phyloP scores from a whole-genome alignment of 768 basidiomycete genomes.

The Tulasnella sp. region DNA sequence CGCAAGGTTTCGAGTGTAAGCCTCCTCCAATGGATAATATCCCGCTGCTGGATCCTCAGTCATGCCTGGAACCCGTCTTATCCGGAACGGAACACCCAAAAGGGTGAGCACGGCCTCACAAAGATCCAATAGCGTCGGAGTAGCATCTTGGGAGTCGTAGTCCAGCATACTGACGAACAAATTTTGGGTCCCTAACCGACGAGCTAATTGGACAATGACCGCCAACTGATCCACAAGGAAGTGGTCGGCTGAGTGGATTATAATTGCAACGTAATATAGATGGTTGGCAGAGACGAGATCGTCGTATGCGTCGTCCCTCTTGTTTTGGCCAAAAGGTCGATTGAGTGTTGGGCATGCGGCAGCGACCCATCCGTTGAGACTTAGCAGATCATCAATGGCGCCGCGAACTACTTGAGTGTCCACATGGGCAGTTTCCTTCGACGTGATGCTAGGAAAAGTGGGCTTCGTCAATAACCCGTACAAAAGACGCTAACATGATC shows the following conservation, averaged over 20 bases:
- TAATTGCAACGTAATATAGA: conserved; percentile 87
- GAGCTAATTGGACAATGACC: conserved; percentile 90
- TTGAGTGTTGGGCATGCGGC: conserved; percentile 85
- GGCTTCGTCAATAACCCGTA: not conserved
- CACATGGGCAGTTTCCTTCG: conserved; percentile 71
- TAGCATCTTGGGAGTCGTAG: conserved; percentile 90
- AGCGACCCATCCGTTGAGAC: conserved; percentile 96
- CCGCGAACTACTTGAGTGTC: conserved; percentile 82
- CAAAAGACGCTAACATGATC: not conserved
- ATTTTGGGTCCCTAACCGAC: conserved; percentile 75
- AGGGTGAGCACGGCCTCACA: conserved; percentile 92
- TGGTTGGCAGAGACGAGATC: conserved; percentile 73
- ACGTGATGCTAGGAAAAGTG: conserved; percentile 44
- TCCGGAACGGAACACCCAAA: conserved; percentile 85
- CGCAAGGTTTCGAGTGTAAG: conserved; percentile 83
- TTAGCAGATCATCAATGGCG: conserved; percentile 87
- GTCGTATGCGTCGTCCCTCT: conserved; percentile 72
- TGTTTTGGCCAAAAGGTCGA: conserved; percentile 91
- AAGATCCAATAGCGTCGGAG: conserved; percentile 84
- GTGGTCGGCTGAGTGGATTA: conserved; percentile 96
- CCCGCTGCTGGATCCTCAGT: conserved; percentile 74
- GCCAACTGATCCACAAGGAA: conserved; percentile 98
- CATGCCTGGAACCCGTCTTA: conserved; percentile 85
- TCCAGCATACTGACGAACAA: conserved; percentile 98
- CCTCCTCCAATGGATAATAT: conserved; percentile 94